Base-by-base conservation (phyloP, 2,329 filamentous ascomycete species). In the Fusarium nurragi region DNA sequence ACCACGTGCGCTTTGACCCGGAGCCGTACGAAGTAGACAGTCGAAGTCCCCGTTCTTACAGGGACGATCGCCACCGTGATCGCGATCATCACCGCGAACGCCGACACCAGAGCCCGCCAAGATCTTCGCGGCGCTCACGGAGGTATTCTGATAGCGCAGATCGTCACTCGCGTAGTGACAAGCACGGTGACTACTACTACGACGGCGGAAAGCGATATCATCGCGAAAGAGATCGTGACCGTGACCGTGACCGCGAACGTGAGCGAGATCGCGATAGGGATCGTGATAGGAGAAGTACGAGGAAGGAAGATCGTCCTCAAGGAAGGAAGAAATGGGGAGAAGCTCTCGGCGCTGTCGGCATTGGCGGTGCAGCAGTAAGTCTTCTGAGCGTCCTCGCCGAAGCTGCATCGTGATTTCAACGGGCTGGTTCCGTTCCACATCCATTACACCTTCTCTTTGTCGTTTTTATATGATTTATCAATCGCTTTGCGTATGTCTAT, bases 361-460 rank as follows among this genome's bases (percentile, higher is more conserved):
- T 89, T 26, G 86, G 86, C 5, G 85, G 86, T 11, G 86, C 86
- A 0, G 86, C 87, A 1, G 85, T 83, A 4, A 87, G 84, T 50
- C 73, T 89, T 60, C 69, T 88, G 41, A 83, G 82, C 51, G 85
- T 88, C 2, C 74, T 89, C 28, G 81, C 83, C 5, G 85, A 89
- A 71, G 86, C 86, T 23, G 85, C 85, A 6, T 73, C 72, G 11
- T 64, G 43, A 60, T 59, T 23, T 22, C 11, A 34, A 37, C 54
- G 64, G 67, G 37, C 54, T 39, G 54, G 50, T 19, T 65, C 60
- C 49, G 51, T 37, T 43, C n/a, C 23, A 28, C 22, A 55, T 18
- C 28, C 30, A 14, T 22, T 18, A 16, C 50, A 22, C 12, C 6
- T 59, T 60, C 44, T 26, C 18, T 54, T 50, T 62, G 18, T 48